phyloP scores from a whole-genome alignment of 2,329 filamentous ascomycete species.

The Dactylellina leptospora region DNA sequence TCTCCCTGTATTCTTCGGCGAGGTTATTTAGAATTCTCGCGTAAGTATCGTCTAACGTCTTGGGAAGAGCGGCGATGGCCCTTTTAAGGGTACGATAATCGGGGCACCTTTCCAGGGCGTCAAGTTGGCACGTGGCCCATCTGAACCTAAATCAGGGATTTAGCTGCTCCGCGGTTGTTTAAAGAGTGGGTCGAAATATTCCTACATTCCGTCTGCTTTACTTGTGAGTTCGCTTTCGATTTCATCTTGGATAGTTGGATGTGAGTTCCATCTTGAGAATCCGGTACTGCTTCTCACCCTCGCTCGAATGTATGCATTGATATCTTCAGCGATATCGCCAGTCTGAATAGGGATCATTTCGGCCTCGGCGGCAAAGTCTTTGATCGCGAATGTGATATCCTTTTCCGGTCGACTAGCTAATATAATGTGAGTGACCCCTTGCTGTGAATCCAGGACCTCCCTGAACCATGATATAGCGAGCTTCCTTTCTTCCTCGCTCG shows the following conservation, averaged over 20 bases:
- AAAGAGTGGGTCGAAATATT: background rate
- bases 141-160: slow-evolving; percentile 56
- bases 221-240: slow-evolving; percentile 4
- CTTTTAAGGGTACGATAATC: slow-evolving; percentile 25
- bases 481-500: slow-evolving; percentile 4
- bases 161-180: background rate
- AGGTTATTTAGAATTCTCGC: slow-evolving; percentile 56
- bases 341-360: background rate
- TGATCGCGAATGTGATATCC: background rate
- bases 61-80: slow-evolving; percentile 53
- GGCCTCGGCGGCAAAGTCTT: background rate
- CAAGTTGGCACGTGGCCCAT: slow-evolving; percentile 58
- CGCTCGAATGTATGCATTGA: background rate
- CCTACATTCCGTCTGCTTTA: slow-evolving; percentile 59
- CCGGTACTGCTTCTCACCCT: slow-evolving; percentile 52
- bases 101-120: slow-evolving; percentile 56
- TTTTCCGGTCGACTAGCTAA: slow-evolving; percentile 1
- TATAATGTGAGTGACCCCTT: background rate
- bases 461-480: background rate
- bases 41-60: slow-evolving; percentile 56
- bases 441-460: background rate
- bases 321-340: background rate
- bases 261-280: slow-evolving; percentile 56
- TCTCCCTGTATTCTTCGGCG: slow-evolving; percentile 26
- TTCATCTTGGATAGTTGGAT: slow-evolving; percentile 49